These are phyloP conservation scores for Wickerhamiella spandovensis DNA, from an alignment of 805 yeast genomes.

Conservation along the genomic window DNA sequence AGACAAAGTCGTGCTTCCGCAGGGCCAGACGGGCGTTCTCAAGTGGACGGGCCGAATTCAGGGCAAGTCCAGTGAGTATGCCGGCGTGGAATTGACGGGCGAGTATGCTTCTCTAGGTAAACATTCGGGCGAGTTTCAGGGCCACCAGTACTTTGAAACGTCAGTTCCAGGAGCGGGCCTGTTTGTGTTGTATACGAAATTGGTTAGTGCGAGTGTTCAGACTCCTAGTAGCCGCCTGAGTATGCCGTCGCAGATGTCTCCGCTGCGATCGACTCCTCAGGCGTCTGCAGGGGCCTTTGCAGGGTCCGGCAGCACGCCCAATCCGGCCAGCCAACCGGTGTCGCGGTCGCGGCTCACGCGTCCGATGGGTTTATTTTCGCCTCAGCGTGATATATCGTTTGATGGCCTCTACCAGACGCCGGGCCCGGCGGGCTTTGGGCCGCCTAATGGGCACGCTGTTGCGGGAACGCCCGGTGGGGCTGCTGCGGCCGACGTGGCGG, in stretches of 20 bases:
- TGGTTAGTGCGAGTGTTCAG: slow-evolving; percentile 15
- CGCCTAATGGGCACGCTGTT: too few species aligned
- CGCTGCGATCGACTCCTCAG: slow-evolving; percentile 20
- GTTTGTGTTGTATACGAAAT: slow-evolving; percentile 37
- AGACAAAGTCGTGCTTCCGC: slow-evolving; percentile 36
- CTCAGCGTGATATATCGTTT: not conserved
- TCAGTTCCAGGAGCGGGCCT: slow-evolving; percentile 55
- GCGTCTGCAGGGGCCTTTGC: too few species aligned
- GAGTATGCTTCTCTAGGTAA: slow-evolving; percentile 49
- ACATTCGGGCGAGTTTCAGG: slow-evolving; percentile 74
- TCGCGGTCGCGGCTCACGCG: not conserved
- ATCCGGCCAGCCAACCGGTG: not conserved
- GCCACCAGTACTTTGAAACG: slow-evolving; percentile 54
- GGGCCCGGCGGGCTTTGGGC: too few species aligned
- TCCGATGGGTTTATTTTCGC: not conserved
- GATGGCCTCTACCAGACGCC: slow-evolving; percentile 8
- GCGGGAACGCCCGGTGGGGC: too few species aligned
- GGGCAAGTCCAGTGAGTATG: slow-evolving; percentile 62
- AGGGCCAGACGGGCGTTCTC: slow-evolving; percentile 54
- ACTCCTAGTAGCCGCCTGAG: slow-evolving; percentile 3
- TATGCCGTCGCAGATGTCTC: not conserved
- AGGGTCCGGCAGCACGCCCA: too few species aligned
- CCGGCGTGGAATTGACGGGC: slow-evolving; percentile 77
- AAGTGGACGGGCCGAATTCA: slow-evolving; percentile 61
- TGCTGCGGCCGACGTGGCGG: slow-evolving; percentile 9